Evolutionary conservation across 2,329 filamentous ascomycete genomes (phyloP).

Genomic region (Dichotomopilus funicola): DNA sequence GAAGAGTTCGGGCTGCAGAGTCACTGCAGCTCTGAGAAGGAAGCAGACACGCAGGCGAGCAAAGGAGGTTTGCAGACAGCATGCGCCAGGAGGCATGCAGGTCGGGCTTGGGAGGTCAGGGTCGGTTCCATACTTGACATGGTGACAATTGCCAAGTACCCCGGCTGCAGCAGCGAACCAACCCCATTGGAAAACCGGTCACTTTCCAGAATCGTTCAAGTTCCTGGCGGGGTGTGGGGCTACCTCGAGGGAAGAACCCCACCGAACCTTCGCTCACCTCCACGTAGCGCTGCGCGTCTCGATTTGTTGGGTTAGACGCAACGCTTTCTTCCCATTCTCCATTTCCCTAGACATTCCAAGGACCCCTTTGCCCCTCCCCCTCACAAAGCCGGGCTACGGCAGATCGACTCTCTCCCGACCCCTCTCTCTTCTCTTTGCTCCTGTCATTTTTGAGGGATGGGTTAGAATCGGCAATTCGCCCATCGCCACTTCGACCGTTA

Average conservation of each 20-base stretch:
- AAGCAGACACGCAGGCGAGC: slow-evolving; percentile 8
- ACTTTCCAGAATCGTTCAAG: slow-evolving; percentile 20
- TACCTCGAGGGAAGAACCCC: not conserved
- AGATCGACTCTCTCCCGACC: not conserved
- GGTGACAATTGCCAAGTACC: slow-evolving; percentile 18
- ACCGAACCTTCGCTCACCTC: slow-evolving; percentile 1
- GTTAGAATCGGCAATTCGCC: not conserved
- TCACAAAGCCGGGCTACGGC: not conserved
- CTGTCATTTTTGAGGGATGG: not conserved
- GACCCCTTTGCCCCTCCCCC: not conserved
- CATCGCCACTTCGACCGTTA: not conserved
- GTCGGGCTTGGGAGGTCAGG: slow-evolving; percentile 3
- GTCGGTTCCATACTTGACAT: slow-evolving; percentile 17
- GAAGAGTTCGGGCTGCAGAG: not conserved
- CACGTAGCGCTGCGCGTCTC: not conserved
- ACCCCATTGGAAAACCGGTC: slow-evolving; percentile 15
- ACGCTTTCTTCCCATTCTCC: not conserved
- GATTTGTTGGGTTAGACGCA: slow-evolving; percentile 8
- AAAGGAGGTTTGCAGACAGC: slow-evolving; percentile 11
- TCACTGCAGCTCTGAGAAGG: not conserved
- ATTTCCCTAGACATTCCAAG: not conserved
- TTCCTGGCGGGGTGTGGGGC: slow-evolving; percentile 17
- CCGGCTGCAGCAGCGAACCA: slow-evolving; percentile 9
- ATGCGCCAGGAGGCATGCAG: slow-evolving; percentile 12
- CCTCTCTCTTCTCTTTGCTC: not conserved